These are phyloP conservation scores for Plasmodium coatneyi DNA, from an alignment of 169 alveolate species.

Conservation along the genomic window DNA sequence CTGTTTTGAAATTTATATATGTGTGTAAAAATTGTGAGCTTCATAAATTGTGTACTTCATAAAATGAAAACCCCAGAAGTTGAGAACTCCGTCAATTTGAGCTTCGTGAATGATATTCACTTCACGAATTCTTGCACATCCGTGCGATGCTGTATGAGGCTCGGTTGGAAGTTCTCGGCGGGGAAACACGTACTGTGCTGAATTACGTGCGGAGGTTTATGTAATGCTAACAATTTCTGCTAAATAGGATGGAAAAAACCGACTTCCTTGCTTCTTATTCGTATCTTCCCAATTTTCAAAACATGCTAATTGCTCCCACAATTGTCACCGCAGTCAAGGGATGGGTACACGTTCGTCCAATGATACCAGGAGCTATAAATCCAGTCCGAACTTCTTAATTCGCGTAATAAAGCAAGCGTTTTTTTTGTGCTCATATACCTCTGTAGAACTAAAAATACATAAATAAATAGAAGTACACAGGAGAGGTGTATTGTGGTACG, in stretches of 20 bases:
- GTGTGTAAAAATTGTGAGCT: background rate
- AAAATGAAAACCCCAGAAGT: background rate
- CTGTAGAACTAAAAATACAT: constrained; percentile 20
- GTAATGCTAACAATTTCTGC: background rate
- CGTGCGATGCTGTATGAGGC: background rate
- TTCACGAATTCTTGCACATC: background rate
- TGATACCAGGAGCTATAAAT: background rate
- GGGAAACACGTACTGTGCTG: background rate
- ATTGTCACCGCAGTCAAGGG: background rate
- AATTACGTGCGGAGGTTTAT: background rate
- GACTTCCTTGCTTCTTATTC: background rate
- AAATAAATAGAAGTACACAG: background rate
- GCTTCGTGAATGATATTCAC: background rate
- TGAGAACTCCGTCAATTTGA: background rate
- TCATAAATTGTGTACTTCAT: constrained; percentile 2
- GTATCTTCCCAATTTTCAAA: background rate
- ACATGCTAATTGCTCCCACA: background rate
- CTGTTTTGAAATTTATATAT: background rate
- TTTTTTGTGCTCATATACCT: background rate
- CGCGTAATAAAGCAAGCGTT: background rate
- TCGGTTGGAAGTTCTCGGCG: background rate
- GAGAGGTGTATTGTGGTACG: background rate
- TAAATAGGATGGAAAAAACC: background rate
- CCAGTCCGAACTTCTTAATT: background rate
- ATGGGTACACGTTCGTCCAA: background rate